Base-by-base conservation (phyloP, 192 early-diverging fungal genomes). In the Coemansia reversa region DNA sequence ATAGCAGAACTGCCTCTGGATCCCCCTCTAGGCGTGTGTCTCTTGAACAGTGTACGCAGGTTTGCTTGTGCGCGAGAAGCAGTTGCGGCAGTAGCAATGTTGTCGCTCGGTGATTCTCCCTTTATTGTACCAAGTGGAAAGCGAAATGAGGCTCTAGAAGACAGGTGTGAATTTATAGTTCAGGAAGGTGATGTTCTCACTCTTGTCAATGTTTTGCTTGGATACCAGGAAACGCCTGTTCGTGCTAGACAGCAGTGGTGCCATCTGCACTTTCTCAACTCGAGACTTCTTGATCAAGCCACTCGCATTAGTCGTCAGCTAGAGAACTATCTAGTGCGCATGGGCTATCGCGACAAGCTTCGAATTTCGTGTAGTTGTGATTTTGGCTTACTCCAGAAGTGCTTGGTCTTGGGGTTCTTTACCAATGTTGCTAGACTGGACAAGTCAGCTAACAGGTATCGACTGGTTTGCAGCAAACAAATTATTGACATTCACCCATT, bases 1-100 rank as follows among this genome's bases (percentile, higher is more conserved):
- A 91, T 98, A 90, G 94, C 94, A 18, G 95, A 96, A 83, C 93
- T 96, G 56, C 97, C 95, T 3, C 83, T 92, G 22, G 94, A 96
- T 64, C 95, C 95, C 0, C 88, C 89, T 82, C 76, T 96, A 30
- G 92, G 90, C 33, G 91, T 91, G 50, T 87, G 91, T 6, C 73
- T 97, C 51, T 84, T 99, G 52, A 92, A 88, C 60, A 80, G 86
- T 11, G 92, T 90, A 24, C 87, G 87, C 8, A 69, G 82, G 54
- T 92, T 86, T 65, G 64, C 70, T 11, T 98, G 96, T 65, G 89
- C 91, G 7, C 88, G 93, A 63, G 97, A 99, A 64, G 88, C 94
- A 2, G 79, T 97, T 27, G 86, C 94, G 0, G 96, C 97, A 55
- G 89, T 94, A 19, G 91, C 95, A 6, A 86, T 99, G 86, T 76